These are phyloP conservation scores for Trichoderma sp. DNA, from an alignment of 2,329 filamentous ascomycete genomes.

Conservation along the genomic window DNA sequence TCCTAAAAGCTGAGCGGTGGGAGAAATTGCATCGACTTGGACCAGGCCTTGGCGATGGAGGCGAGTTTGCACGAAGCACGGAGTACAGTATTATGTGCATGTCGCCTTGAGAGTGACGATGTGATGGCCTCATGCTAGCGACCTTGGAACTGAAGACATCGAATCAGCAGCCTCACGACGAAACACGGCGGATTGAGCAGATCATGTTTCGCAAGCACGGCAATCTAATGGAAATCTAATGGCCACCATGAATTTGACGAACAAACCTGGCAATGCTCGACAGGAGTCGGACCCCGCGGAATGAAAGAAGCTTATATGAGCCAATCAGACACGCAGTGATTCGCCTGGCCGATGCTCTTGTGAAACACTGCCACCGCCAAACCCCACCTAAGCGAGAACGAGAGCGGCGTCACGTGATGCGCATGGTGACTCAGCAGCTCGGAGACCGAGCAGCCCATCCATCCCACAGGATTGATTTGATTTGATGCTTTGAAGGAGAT, in stretches of 20 bases:
- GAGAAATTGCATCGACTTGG: background rate
- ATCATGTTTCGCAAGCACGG: slow-evolving; percentile 1
- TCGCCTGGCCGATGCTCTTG: background rate
- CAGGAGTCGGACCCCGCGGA: background rate
- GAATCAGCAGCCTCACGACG: background rate
- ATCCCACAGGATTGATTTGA: background rate
- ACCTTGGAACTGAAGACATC: background rate
- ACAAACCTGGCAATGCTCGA: slow-evolving; percentile 4
- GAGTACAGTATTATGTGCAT: too few relatives aligned
- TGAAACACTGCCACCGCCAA: slow-evolving; percentile 17
- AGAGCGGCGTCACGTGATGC: background rate
- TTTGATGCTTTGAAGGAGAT: background rate
- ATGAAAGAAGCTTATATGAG: background rate
- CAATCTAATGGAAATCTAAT: background rate
- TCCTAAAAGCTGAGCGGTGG: background rate
- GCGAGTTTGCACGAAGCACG: too few relatives aligned
- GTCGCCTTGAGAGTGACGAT: background rate
- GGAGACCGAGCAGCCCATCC: slow-evolving; percentile 8
- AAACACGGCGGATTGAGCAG: background rate
- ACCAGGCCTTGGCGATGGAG: background rate
- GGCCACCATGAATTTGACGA: background rate
- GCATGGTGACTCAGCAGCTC: background rate
- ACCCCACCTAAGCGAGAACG: background rate
- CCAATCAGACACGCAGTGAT: slow-evolving; percentile 5
- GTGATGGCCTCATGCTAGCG: background rate